Conservation (phyloP, 306 rosid species). For the Vigna reflexopilosa region DNA sequence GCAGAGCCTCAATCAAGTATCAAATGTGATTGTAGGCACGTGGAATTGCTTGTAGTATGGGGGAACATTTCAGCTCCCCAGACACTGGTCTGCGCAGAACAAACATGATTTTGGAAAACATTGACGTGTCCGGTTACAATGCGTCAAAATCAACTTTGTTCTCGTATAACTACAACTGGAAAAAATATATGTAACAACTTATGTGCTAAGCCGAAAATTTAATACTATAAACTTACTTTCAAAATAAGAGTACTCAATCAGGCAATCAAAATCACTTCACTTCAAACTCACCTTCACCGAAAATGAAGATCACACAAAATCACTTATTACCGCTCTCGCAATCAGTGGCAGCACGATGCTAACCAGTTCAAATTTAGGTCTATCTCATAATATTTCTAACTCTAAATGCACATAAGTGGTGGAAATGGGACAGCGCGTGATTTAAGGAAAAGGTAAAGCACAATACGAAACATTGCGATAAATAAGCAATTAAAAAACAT, state of each 20-base stretch:
- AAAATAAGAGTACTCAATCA: background rate
- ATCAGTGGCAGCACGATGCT: background rate
- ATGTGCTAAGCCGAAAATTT: background rate
- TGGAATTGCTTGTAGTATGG: background rate
- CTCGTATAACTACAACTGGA: background rate
- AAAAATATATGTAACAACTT: background rate
- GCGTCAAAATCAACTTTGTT: background rate
- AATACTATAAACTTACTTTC: background rate
- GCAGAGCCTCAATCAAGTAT: slow-evolving; percentile 21
- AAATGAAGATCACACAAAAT: background rate
- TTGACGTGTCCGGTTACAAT: background rate
- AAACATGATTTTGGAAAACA: background rate
- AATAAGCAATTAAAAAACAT: background rate
- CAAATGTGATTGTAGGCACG: slow-evolving; percentile 36
- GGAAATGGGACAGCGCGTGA: background rate
- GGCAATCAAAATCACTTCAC: background rate
- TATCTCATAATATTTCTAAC: background rate
- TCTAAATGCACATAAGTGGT: background rate
- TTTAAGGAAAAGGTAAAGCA: slow-evolving; percentile 1
- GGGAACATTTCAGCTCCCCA: background rate
- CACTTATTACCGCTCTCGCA: background rate
- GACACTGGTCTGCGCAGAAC: background rate
- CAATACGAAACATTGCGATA: background rate
- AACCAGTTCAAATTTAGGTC: slow-evolving; percentile 7
- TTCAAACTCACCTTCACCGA: background rate